A percentile compares a stretch with the other conserved stretches of the same genome.
These are phyloP conservation scores for Anthracocystis setariae DNA, from an alignment of 1,284 basidiomycete species.

Conservation along the genomic window DNA sequence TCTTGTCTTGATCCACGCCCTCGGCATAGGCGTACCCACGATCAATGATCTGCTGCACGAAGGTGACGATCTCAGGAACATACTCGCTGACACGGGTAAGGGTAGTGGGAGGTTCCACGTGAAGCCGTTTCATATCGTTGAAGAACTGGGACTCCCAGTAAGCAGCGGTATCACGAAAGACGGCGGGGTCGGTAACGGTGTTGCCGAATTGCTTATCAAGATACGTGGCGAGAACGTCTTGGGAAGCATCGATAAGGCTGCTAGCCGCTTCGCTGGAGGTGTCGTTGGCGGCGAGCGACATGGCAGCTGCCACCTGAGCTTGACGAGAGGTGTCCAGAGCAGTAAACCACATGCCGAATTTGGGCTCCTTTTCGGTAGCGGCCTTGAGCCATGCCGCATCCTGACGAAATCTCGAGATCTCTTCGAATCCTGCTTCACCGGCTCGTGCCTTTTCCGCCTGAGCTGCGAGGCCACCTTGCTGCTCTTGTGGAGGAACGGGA, in stretches of 20 bases:
- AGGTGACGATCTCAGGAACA: conserved; percentile 91
- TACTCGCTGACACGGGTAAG: conserved; percentile 97
- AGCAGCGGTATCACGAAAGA: conserved; percentile 84
- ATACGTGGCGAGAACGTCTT: conserved; percentile 59
- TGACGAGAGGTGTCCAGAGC: conserved; percentile 60
- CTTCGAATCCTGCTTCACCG: conserved; percentile 63
- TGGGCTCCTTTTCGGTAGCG: conserved; percentile 58
- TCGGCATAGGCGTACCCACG: conserved; percentile 86
- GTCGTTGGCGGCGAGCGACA: conserved; percentile 53
- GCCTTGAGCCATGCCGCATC: conserved; percentile 56
- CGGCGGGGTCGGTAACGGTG: conserved; percentile 84
- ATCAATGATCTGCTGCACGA: conserved; percentile 84
- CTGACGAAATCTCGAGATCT: conserved; percentile 45
- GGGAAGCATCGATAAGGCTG: conserved; percentile 55
- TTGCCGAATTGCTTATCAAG: conserved; percentile 70
- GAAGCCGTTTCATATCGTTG: conserved; percentile 87
- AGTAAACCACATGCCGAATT: conserved; percentile 62
- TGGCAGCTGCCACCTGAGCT: conserved; percentile 61
- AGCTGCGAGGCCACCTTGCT: conserved; percentile 33
- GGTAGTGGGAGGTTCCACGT: conserved; percentile 86
- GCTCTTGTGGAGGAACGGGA: conserved; percentile 57
- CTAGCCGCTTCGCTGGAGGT: conserved; percentile 37
- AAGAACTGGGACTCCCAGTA: conserved; percentile 93
- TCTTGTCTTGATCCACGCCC: conserved; percentile 51
- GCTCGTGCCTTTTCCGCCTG: conserved; percentile 45